A percentile compares a stretch with the other conserved stretches of the same genome.
These are phyloP conservation scores for Cymodocea nodosa DNA, from an alignment of 116 monocot genomes.

Conservation along the genomic window DNA sequence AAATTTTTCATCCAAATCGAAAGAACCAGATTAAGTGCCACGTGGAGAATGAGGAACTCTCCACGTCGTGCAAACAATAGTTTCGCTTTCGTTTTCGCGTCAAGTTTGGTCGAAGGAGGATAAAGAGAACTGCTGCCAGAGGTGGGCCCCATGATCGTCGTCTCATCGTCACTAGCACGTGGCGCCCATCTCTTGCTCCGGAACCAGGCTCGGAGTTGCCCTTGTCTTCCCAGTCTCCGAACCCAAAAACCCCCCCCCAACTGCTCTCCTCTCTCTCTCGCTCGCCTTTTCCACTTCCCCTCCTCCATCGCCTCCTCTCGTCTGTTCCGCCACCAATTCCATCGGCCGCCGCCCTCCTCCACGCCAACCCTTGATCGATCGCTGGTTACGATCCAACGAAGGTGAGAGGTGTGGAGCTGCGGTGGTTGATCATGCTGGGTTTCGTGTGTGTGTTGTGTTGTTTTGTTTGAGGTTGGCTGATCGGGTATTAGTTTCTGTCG, in stretches of 20 bases:
- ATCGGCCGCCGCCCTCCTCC: not conserved
- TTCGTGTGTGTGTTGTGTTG: too few species aligned
- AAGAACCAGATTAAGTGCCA: not conserved
- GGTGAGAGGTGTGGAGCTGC: not conserved
- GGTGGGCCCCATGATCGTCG: not conserved
- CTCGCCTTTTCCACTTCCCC: not conserved
- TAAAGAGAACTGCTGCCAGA: not conserved
- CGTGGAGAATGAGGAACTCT: not conserved
- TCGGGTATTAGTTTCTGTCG: too few species aligned
- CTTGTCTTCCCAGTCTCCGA: too few species aligned
- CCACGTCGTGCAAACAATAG: too few species aligned
- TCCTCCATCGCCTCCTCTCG: not conserved
- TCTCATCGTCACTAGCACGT: not conserved
- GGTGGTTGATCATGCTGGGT: too few species aligned
- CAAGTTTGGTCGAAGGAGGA: not conserved
- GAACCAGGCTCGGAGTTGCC: not conserved
- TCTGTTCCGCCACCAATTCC: not conserved
- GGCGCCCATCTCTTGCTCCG: conserved; percentile 3
- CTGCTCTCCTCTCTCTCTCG: too few species aligned
- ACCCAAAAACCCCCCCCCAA: too few species aligned
- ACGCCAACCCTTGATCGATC: not conserved
- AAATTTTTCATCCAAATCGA: not conserved
- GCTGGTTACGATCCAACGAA: not conserved
- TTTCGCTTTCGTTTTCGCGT: not conserved
- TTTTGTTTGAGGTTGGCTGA: too few species aligned